Evolutionary conservation across 768 basidiomycete species (phyloP).

Genomic region (Podaxis sp.): DNA sequence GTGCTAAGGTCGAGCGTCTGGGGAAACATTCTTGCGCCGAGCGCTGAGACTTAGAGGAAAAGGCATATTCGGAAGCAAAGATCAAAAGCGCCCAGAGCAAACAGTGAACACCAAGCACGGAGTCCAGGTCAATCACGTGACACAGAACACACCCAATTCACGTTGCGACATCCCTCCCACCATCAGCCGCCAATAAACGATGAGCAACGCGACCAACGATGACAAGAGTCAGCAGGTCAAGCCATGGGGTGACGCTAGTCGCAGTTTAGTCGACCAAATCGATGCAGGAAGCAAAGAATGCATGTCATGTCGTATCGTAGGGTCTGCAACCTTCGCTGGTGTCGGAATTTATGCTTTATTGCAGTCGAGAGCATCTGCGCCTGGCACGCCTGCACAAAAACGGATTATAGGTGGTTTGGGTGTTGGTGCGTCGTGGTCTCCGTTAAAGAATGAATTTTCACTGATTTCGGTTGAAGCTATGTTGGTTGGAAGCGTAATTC

Average conservation of each 20-base stretch:
- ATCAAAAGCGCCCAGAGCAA: too few species aligned
- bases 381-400: constrained; percentile 62
- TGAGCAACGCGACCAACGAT: neutral
- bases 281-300: constrained; percentile 46
- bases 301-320: constrained; percentile 68
- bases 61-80: too few species aligned
- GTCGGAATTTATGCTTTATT: constrained; percentile 69
- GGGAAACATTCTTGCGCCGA: neutral
- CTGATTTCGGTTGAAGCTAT: constrained; percentile 26
- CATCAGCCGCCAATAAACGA: neutral
- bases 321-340: constrained; percentile 59
- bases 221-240: neutral
- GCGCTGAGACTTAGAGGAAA: too few species aligned
- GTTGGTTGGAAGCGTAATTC: constrained; percentile 36
- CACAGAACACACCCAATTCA: neutral
- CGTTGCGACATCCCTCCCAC: neutral
- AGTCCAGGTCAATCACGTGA: neutral
- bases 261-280: constrained; percentile 1
- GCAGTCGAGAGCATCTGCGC: constrained; percentile 61
- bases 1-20: neutral
- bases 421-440: constrained; percentile 42
- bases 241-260: constrained; percentile 7
- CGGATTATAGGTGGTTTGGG: constrained; percentile 62
- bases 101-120: neutral
- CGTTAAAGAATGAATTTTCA: neutral